phyloP scores from a whole-genome alignment of 768 basidiomycete species.

The Serendipita sp. region DNA sequence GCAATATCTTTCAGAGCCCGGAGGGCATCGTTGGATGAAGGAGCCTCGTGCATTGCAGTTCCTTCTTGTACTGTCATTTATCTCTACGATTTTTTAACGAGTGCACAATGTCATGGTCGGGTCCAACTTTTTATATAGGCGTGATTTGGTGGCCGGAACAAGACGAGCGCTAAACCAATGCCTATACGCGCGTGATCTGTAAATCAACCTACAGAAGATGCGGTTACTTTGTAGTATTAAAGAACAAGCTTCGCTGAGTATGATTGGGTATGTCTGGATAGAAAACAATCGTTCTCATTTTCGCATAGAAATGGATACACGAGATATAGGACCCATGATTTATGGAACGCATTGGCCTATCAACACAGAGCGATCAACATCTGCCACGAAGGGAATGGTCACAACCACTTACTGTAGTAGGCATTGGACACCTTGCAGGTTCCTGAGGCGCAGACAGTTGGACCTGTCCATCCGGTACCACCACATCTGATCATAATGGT shows the following conservation, averaged over 20 bases:
- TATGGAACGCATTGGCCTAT: background rate
- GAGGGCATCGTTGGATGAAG: background rate
- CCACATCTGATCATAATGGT: background rate
- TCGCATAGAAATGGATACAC: no score
- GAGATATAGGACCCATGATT: no score
- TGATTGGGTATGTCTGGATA: no score
- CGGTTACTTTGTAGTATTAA: no score
- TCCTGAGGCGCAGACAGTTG: conserved; percentile 9
- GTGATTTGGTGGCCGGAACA: no score
- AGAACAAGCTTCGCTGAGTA: no score
- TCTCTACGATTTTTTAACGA: background rate
- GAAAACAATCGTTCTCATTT: no score
- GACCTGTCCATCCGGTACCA: background rate
- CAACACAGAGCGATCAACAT: background rate
- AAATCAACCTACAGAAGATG: no score
- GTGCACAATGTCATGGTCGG: background rate
- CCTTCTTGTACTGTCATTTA: background rate
- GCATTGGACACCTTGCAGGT: conserved; percentile 10
- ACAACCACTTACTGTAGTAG: conserved; percentile 6
- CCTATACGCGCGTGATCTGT: no score
- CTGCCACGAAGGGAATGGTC: background rate
- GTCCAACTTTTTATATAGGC: background rate
- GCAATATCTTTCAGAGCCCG: conserved; percentile 16
- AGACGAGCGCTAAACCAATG: no score
- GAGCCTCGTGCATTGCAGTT: background rate